Evolutionary conservation across 129 eudicot species (phyloP), one percentile per base, ranked within the genome.

Genomic region (Apium graveolens): DNA sequence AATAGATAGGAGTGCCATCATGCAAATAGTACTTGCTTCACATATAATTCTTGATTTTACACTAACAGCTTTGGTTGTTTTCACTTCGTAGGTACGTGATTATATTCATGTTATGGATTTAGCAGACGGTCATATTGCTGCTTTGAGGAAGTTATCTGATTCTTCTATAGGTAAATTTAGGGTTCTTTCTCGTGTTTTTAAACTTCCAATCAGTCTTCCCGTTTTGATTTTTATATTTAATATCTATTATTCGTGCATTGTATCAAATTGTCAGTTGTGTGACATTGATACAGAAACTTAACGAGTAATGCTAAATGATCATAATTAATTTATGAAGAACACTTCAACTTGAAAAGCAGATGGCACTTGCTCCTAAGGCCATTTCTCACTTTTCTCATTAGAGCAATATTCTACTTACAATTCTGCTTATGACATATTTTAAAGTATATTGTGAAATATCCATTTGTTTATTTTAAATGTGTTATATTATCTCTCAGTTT

Each of bases 121-220:
- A 83, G 97, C 99, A 12, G 92, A 90, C 80, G 99, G 99, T 45
- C 99, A 96, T 77, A 84, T 96, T 78, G 91, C 99, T 74, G 99
- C 97, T 20, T 78, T 96, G 86, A 84, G 74, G 77, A 96, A 96
- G 82, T 88, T 96, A 44, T 80, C 88, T 41, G 90, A 90, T 81
- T 85, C 92, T 78, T 77, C 90, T 78, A 86, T 86, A 75, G 97
- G 99, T 95, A 44, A 44, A 85, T 55, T n/a, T 43, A 38, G 11
- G 14, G 42, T 11, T 34, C 29, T 12, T 43, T 41, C 26, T 74
- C 8, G 2, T 74, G 17, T 11, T 72, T 20, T 11, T 2, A 26
- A 27, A 34, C 32, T 17, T 44, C 18, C 18, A 6, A 27, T 74
- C 57, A 43, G 77, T 72, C 31, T 42, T 6, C 76, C 37, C n/a